Percentiles rank a stretch among this genome's conserved stretches.
Conservation (phyloP, 2,329 filamentous ascomycete genomes). For the Calonectria hongkongensis region DNA sequence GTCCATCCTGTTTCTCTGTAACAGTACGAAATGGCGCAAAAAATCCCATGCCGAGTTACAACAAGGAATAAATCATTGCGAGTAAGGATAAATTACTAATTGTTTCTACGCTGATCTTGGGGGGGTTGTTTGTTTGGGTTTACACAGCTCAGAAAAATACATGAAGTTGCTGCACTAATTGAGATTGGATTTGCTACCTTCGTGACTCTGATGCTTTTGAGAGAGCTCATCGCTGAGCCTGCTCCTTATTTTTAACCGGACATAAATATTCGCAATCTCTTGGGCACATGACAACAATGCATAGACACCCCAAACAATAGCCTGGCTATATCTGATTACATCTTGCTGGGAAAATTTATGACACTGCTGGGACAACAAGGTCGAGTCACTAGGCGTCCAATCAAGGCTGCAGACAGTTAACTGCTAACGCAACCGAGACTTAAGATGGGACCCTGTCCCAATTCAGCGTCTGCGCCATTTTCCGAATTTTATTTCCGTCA, state of each 20-base stretch:
- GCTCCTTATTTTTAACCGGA: not conserved
- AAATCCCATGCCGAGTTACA: too few relatives aligned
- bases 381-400: not conserved
- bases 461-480: not conserved
- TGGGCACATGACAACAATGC: too few relatives aligned
- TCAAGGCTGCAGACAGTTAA: not conserved
- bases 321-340: not conserved
- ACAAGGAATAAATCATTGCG: too few relatives aligned
- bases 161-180: too few relatives aligned
- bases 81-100: too few relatives aligned
- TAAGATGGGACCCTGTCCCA: not conserved
- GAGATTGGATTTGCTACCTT: too few relatives aligned
- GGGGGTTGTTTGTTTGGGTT: too few relatives aligned
- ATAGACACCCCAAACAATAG: too few relatives aligned
- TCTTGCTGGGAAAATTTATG: not conserved
- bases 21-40: not conserved
- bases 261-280: not conserved
- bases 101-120: too few relatives aligned
- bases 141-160: too few relatives aligned
- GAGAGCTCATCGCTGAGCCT: not conserved
- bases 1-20: not conserved
- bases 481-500: not conserved
- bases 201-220: not conserved
- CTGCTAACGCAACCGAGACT: not conserved
- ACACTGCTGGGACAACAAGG: not conserved